Evolutionary conservation across 805 yeast genomes (phyloP), one percentile per base, ranked within the genome.

Genomic region (Peterozyma toletana): DNA sequence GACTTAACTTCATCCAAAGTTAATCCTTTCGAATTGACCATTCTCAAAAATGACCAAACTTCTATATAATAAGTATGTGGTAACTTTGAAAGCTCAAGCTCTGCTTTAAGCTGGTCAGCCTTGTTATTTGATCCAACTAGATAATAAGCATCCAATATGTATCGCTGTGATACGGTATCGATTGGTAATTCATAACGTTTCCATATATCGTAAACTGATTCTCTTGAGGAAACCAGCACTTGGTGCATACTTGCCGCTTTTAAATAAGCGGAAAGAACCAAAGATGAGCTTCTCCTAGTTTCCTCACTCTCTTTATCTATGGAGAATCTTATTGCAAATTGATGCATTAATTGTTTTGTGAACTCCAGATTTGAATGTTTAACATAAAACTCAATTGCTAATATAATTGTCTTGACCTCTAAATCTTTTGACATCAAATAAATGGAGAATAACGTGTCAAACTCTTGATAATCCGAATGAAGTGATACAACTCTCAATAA

Each of bases 261-360:
- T n/a, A 35, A 14, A 14, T 31, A 31, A 14, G 34, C 13, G 10
- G 13, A 31, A 11, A 44, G 35, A 18, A 27, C 38, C 1, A 35
- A 38, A 14, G 33, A 40, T 11, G 40, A 17, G 6, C 38, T 30
- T 11, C 16, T 34, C 2, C 41, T 34, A 3, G 41, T 30, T 9
- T 37, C 9, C 11, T 39, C 18, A 7, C 16, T 33, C 10, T 30
- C 39, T 15, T 40, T 44, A 17, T 29, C 15, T 5, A 14, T 36
- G 15, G 41, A 34, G n/a, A 21, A 34, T 9, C 37, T 39, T 2
- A 40, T 17, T 14, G 40, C 37, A 7, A 44, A 39, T 37, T 45
- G 48, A 34, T 39, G 42, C 5, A 45, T 27, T 14, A 45, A 33
- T 15, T 45, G 48, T 29, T 42, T 45, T 11, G 48, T 43, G n/a